phyloP scores from a whole-genome alignment of 768 basidiomycete genomes.

The Phylloporus scabripes region DNA sequence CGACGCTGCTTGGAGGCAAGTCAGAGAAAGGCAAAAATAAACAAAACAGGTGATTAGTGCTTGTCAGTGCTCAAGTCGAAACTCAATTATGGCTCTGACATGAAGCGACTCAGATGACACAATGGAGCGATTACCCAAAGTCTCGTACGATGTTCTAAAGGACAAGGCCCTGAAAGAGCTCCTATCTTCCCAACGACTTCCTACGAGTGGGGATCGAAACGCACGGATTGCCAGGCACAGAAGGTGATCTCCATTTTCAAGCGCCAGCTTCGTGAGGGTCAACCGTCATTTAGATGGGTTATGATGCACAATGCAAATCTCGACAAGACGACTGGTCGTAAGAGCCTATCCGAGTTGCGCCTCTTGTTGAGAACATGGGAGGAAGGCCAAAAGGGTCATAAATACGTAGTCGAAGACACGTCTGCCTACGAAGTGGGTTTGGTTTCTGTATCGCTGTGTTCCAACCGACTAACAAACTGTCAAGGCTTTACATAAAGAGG shows the following conservation, averaged over 20 bases:
- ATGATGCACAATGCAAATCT: slow-evolving; percentile 68
- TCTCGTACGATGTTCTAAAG: slow-evolving; percentile 59
- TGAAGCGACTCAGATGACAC: slow-evolving; percentile 30
- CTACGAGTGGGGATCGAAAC: slow-evolving; percentile 47
- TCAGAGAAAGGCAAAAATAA: slow-evolving; percentile 41
- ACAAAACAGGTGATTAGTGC: slow-evolving; percentile 22
- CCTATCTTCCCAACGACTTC: slow-evolving; percentile 45
- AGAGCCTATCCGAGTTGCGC: slow-evolving; percentile 42
- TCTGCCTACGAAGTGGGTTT: slow-evolving; percentile 36
- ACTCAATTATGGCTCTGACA: slow-evolving; percentile 17
- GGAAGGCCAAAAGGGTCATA: slow-evolving; percentile 37
- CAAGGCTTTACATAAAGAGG: slow-evolving; percentile 25
- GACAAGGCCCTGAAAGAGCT: slow-evolving; percentile 56
- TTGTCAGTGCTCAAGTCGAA: not conserved
- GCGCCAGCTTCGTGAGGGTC: not conserved
- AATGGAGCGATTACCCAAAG: slow-evolving; percentile 51
- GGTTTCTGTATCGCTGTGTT: not conserved
- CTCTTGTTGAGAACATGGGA: slow-evolving; percentile 58
- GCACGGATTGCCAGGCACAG: slow-evolving; percentile 53
- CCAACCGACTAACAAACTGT: not conserved
- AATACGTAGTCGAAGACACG: slow-evolving; percentile 33
- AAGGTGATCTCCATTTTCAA: slow-evolving; percentile 34
- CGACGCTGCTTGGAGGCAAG: slow-evolving; percentile 32
- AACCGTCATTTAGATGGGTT: slow-evolving; percentile 49
- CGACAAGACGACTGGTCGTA: slow-evolving; percentile 49